phyloP scores from a whole-genome alignment of 306 rosid species.

The Morella rubra region DNA sequence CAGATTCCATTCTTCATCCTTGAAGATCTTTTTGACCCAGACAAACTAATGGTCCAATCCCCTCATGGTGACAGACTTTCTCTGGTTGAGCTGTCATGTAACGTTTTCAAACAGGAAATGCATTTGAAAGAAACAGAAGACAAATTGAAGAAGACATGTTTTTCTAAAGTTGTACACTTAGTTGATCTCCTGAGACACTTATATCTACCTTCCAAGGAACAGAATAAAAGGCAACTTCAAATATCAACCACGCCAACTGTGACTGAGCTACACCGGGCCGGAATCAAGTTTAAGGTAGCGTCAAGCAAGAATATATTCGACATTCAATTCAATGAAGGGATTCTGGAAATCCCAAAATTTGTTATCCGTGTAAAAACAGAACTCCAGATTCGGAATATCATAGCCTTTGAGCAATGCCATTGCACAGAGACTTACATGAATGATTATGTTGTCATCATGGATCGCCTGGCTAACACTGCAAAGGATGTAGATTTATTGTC shows the following conservation, averaged over 20 bases:
- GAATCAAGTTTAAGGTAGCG: constrained; percentile 25
- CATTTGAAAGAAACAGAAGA: not conserved
- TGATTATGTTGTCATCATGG: constrained; percentile 27
- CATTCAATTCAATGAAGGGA: constrained; percentile 21
- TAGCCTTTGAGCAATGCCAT: constrained; percentile 42
- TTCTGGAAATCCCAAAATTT: constrained; percentile 34
- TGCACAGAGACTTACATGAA: not conserved
- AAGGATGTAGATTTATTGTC: constrained; percentile 33
- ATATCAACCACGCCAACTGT: constrained; percentile 20
- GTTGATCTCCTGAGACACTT: constrained; percentile 34
- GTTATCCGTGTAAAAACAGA: not conserved
- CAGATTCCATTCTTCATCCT: constrained; percentile 51
- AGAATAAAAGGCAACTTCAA: not conserved
- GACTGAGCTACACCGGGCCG: constrained; percentile 28
- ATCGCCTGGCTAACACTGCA: constrained; percentile 19
- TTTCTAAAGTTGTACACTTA: constrained; percentile 28
- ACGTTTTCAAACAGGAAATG: constrained; percentile 16
- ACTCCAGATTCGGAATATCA: constrained; percentile 15
- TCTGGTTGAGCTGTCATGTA: constrained; percentile 21
- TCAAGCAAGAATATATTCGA: constrained; percentile 11
- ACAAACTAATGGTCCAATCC: not conserved
- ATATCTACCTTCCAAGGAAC: constrained; percentile 24
- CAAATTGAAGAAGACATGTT: not conserved
- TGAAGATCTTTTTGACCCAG: constrained; percentile 20
- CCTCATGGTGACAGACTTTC: not conserved